These are phyloP conservation scores for Saturnispora galanensis DNA, from an alignment of 805 yeast species.

Conservation along the genomic window DNA sequence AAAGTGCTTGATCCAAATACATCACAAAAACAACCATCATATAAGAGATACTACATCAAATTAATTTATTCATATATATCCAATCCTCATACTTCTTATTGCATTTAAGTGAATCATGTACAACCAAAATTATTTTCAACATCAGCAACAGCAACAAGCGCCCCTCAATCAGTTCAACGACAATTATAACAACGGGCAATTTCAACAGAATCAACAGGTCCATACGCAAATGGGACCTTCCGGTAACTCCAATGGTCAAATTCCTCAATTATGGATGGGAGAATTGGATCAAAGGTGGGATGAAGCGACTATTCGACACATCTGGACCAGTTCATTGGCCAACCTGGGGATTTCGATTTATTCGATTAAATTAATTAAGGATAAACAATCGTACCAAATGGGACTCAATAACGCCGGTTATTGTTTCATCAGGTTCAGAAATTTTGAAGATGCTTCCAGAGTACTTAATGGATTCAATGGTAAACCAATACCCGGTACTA, in stretches of 20 bases:
- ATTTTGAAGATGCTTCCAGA: constrained; percentile 47
- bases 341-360: constrained; percentile 51
- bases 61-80: no score
- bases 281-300: constrained; percentile 82
- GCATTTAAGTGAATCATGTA: constrained; percentile 1
- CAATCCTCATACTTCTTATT: background rate
- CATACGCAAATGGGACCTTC: background rate
- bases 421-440: constrained; percentile 71
- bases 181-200: background rate
- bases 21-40: no score
- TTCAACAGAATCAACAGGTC: background rate
- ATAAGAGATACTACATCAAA: no score
- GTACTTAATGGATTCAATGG: constrained; percentile 63
- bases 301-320: constrained; percentile 50
- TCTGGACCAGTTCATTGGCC: constrained; percentile 46
- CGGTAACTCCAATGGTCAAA: constrained; percentile 13
- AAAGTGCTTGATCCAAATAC: no score
- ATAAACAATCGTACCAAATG: constrained; percentile 32
- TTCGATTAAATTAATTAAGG: constrained; percentile 59
- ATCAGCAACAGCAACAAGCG: constrained; percentile 3
- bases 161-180: constrained; percentile 1
- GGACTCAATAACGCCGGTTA: constrained; percentile 52
- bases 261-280: constrained; percentile 73
- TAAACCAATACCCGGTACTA: constrained; percentile 54
- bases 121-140: constrained; percentile 2